Evolutionary conservation across 257 asterid genomes (phyloP), one percentile per base, ranked within the genome.

Genomic region (Penstemon barbatus): DNA sequence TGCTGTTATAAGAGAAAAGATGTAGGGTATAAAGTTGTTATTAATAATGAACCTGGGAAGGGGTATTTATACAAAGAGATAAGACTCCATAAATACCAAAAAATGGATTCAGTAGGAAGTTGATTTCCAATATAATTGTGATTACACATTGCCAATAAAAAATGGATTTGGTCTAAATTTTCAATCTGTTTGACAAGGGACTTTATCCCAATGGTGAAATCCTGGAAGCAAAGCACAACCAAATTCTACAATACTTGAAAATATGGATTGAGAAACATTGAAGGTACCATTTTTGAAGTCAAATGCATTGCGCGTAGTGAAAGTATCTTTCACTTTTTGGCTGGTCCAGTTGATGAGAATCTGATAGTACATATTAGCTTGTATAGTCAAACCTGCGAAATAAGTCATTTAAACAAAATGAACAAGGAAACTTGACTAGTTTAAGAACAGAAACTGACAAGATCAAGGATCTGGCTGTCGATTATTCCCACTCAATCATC

Each of bases 251-350:
- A 8, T 54, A 59, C 60, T 45, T 56, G 46, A 59, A 57, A 49
- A 49, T 52, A 50, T 13, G 38, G 38, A 61, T 13, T 37, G 63
- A 63, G 67, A 60, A 41, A 61, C 41, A 48, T 46, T 18, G 57
- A 78, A 46, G 69, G 63, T 81, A 89, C 98, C 98, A 12, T 87
- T 78, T 80, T 78, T 93, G 85, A 88, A 93, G 77, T 90, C 95
- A 60, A 93, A 90, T 54, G 99, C 81, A 78, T 93, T 90, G 76
- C 84, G 95, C 38, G 85, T 84, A 57, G 90, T 79, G 65, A 84
- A 87, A 71, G 92, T 75, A 75, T 84, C 88, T 80, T 93, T 93
- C 81, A 93, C 99, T 82, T 93, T 93, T 80, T 93, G 93, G 87
- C 99, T 93, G 71, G 96, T 87, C 99, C 99, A 93, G 71, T 80